phyloP scores from a whole-genome alignment of 345 rosid genomes.

The Xanthoceras sorbifolium region DNA sequence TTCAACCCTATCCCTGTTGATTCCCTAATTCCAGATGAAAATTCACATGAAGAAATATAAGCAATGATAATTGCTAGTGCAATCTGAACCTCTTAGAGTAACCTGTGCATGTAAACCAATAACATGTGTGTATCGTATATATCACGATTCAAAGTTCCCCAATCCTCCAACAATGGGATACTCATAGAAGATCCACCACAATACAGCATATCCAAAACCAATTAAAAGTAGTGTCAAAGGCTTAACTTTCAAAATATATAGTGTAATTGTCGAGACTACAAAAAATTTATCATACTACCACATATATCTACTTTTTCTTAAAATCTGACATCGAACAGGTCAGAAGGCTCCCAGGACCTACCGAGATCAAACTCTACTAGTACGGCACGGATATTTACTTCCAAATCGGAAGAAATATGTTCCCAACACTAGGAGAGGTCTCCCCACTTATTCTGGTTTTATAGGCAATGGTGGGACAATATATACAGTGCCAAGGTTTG shows the following conservation, averaged over 20 bases:
- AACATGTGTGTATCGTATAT: not conserved
- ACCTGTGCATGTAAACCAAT: not conserved
- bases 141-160: not conserved
- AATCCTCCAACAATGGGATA: not conserved
- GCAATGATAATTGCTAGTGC: not conserved
- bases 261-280: not conserved
- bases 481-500: too few species aligned
- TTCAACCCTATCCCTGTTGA: constrained; percentile 86
- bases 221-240: not conserved
- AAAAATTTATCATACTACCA: not conserved
- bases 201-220: not conserved
- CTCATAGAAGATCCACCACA: not conserved
- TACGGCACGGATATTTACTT: too few species aligned
- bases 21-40: constrained; percentile 61
- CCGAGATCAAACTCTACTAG: too few species aligned
- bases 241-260: not conserved
- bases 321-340: too few species aligned
- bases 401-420: too few species aligned
- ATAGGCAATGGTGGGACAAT: too few species aligned
- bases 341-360: too few species aligned
- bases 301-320: not conserved
- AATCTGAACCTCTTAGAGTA: not conserved
- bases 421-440: too few species aligned
- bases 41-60: constrained; percentile 10
- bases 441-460: too few species aligned